Conservation (phyloP, 371 early-diverging fungal genomes). For the Syncephalis plumigaleata region DNA sequence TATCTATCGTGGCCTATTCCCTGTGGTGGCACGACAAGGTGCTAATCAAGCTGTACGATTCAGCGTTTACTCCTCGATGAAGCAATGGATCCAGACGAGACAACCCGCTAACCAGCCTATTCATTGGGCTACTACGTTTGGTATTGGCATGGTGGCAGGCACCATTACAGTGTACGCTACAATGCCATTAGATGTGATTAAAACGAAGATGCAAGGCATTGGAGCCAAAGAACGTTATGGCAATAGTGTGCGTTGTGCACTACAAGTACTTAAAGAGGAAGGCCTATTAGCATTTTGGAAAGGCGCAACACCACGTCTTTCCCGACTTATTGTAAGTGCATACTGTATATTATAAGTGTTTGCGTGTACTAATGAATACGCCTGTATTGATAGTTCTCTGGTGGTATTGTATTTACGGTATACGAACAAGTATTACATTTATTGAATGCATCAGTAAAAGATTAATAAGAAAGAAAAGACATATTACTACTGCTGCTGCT, state of each 20-base stretch:
- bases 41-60: conserved; percentile 86
- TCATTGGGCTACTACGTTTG: conserved; percentile 49
- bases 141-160: conserved; percentile 67
- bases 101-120: conserved; percentile 16
- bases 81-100: conserved; percentile 28
- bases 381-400: conserved; percentile 45
- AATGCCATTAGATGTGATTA: conserved; percentile 89
- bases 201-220: conserved; percentile 83
- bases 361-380: background rate
- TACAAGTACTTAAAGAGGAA: conserved; percentile 48
- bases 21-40: conserved; percentile 84
- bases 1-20: conserved; percentile 72
- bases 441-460: conserved; percentile 4
- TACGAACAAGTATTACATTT: conserved; percentile 58
- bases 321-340: conserved; percentile 65
- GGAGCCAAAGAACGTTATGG: conserved; percentile 46
- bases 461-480: too few relatives aligned
- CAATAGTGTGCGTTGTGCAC: conserved; percentile 52
- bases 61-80: conserved; percentile 62
- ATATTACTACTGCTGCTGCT: too few relatives aligned
- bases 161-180: conserved; percentile 81
- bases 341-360: conserved; percentile 1
- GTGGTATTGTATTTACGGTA: conserved; percentile 84
- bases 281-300: conserved; percentile 75
- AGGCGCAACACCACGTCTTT: conserved; percentile 80